Base-by-base conservation (phyloP, 805 yeast genomes). In the Saturnispora bothae region DNA sequence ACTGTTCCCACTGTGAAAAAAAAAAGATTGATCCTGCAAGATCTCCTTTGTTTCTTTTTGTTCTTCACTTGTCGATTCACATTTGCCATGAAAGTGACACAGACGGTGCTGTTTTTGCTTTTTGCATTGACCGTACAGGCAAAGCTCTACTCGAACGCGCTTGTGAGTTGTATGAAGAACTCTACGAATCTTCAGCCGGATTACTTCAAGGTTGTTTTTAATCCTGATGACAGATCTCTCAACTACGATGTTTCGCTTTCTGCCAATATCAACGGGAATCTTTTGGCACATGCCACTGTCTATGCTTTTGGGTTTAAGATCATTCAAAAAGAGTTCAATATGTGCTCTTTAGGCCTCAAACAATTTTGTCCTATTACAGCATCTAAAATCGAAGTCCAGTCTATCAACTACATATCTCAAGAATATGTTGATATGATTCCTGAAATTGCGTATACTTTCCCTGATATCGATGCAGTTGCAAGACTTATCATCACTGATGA, bases 301-400 rank as follows among this genome's bases (percentile, higher is more conserved):
- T 84, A 75, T 52, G 95, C 95, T 4, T 88, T 85, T 54, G 96
- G 96, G 0, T 79, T 86, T 61, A 60, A 65, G 41, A 70, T 84
- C 52, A 77, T 85, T 46, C 58, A 68, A 5, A 63, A 68, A 49
- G 51, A 54, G 1, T 56, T 86, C 36, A 71, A 84, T 52, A 62
- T 84, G 42, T 88, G 96, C 63, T 41, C 45, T 22, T 59, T 73
- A 37, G 73, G 73, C 23, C 78, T 94, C 81, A 81, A 80, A 53
- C 94, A 88, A 62, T 83, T 88, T 54, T 88, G 96, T 60, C 96
- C 96, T 1, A 57, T 88, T 25, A 76, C 67, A 49, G 88, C 96
- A 0, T 96, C 96, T 23, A 61, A 73, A 28, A 71, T 88, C 52
- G 83, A 82, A 49, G 70, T 88, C 36, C 79, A 81, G 46, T 75